Conservation (phyloP, 768 basidiomycete species). For the Auriculariales sp. region DNA sequence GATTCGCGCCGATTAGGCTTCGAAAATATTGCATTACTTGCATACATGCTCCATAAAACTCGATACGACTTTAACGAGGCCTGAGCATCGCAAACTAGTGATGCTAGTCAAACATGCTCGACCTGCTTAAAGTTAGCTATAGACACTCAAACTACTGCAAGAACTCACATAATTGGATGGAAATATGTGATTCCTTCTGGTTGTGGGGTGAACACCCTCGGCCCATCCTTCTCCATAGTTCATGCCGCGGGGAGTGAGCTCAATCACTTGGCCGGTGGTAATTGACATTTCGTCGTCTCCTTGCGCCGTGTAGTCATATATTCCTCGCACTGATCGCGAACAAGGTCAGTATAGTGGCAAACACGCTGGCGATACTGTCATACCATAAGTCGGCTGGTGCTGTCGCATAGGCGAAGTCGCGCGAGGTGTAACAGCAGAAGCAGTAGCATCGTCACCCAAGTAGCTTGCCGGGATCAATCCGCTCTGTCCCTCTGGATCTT, state of each 20-base stretch:
- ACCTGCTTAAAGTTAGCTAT: constrained; percentile 22
- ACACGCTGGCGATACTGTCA: constrained; percentile 6
- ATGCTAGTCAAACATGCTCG: constrained; percentile 27
- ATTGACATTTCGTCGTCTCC: constrained; percentile 58
- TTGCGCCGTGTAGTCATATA: constrained; percentile 66
- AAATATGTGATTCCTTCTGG: constrained; percentile 66
- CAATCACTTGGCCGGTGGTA: constrained; percentile 43
- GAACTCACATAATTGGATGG: constrained; percentile 74
- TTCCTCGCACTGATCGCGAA: constrained; percentile 46
- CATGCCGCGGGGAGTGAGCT: constrained; percentile 46
- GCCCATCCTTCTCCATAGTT: constrained; percentile 72
- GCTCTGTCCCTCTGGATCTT: constrained; percentile 36
- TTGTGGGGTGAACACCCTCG: constrained; percentile 61
- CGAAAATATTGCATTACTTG: too few species aligned
- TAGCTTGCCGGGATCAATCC: constrained; percentile 83
- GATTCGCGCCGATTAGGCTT: too few species aligned
- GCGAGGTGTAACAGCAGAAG: constrained; percentile 9
- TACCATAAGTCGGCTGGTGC: constrained; percentile 3
- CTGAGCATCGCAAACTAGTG: too few species aligned
- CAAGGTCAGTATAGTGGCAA: not conserved
- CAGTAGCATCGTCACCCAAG: constrained; percentile 26
- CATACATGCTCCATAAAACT: too few species aligned
- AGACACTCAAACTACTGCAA: constrained; percentile 6
- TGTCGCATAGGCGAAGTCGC: constrained; percentile 5
- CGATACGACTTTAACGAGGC: too few species aligned